These are phyloP conservation scores for Xylaria sp. DNA, from an alignment of 2,329 filamentous ascomycete species.

Conservation along the genomic window DNA sequence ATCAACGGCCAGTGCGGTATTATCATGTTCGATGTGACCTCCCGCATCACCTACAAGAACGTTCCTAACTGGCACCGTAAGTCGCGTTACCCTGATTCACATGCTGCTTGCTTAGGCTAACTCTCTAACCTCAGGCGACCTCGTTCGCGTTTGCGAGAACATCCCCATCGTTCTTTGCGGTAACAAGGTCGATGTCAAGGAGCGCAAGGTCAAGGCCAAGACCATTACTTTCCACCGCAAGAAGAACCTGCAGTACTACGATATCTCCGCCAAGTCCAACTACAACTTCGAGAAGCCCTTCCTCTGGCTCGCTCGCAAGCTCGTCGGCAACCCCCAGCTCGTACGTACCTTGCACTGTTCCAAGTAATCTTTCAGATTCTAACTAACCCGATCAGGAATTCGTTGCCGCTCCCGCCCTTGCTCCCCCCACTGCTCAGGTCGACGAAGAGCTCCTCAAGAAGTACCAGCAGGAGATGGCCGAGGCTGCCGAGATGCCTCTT, in stretches of 20 bases:
- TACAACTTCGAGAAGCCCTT: slow-evolving; percentile 99
- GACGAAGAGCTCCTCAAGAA: slow-evolving; percentile 74
- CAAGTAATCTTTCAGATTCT: slow-evolving; percentile 18
- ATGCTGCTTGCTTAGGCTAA: slow-evolving; percentile 16
- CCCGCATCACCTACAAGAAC: slow-evolving; percentile 99
- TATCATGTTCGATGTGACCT: slow-evolving; percentile 99
- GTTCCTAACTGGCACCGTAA: slow-evolving; percentile 99
- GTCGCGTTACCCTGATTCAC: slow-evolving; percentile 36
- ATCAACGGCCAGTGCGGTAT: slow-evolving; percentile 99
- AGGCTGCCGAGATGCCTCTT: slow-evolving; percentile 75
- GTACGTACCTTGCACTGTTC: slow-evolving; percentile 45
- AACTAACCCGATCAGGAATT: slow-evolving; percentile 64
- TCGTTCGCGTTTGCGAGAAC: slow-evolving; percentile 98
- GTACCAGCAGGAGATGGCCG: slow-evolving; percentile 85
- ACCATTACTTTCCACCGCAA: slow-evolving; percentile 99
- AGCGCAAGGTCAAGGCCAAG: slow-evolving; percentile 99
- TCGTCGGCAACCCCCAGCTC: slow-evolving; percentile 85
- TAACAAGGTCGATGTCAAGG: slow-evolving; percentile 99
- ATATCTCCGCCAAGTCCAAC: slow-evolving; percentile 99
- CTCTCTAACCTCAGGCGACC: slow-evolving; percentile 60
- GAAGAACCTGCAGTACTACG: slow-evolving; percentile 99
- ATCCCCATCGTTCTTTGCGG: slow-evolving; percentile 96
- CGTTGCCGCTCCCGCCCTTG: slow-evolving; percentile 89
- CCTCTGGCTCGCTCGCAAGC: slow-evolving; percentile 98
- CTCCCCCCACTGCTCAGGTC: slow-evolving; percentile 86